Evolutionary conservation across 2,329 filamentous ascomycete species (phyloP), one percentile per base, ranked within the genome.

Genomic region (Clathrospora elynae): DNA sequence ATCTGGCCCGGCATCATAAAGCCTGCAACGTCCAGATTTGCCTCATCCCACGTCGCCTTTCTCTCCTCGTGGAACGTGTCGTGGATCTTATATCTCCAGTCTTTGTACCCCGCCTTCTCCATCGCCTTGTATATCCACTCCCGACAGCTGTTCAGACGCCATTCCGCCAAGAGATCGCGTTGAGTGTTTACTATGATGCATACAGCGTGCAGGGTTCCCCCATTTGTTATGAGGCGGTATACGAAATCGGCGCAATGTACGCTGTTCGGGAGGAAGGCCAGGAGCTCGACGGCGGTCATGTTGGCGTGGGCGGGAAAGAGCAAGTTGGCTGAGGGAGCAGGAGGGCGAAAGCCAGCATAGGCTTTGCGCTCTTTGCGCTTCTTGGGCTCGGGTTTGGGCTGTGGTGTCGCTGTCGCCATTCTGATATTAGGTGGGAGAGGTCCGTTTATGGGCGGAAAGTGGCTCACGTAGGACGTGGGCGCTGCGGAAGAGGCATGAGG

Each of bases 181-280:
- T 51, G 25, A 4, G 42, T 43, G 26, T 57, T 61, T 19, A 58
- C 28, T 7, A 64, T 61, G 3, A 32, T 25, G 9, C 46, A 43
- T 14, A 63, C 20, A 6, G 35, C 16, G 9, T 32, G 37, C 2
- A 35, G 35, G 1, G 47, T 46, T 10, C 26, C 54, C 2, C 50
- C 51, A 22, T 66, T 66, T 1, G 57, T 51, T 12, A 55, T 30
- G 28, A 64, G 41, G 10, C 58, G 53, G 22, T 59, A 53, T n/a
- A 64, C 26, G 17, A 60, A 30, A 13, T 66, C 53, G 7, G 42
- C 34, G 13, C 49, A 54, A 13, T 51, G 51, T 37, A 64, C 30
- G 32, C 37, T 51, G 12, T 60, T 46, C 4, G 62, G 60, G 1
- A 64, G 14, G 40, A 59, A 66, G 2, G 52, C 42, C 2, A 60